Percentiles rank a stretch among this genome's conserved stretches.
These are phyloP conservation scores for Claviceps pusilla DNA, from an alignment of 2,329 filamentous ascomycete species.

Conservation along the genomic window DNA sequence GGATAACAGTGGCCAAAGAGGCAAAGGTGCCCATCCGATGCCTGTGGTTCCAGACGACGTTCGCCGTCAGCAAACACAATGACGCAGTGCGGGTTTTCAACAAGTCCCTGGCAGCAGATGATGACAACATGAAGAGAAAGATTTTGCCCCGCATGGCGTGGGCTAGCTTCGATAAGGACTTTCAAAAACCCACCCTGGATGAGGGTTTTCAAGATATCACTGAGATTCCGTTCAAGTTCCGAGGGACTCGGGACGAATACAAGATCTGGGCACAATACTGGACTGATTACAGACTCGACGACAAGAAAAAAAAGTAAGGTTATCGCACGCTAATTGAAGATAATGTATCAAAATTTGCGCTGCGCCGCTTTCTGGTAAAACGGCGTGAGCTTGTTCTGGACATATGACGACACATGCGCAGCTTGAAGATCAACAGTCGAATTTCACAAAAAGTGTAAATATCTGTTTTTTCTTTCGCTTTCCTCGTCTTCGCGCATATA, in stretches of 20 bases:
- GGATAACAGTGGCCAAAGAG: constrained; percentile 60
- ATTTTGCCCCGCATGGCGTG: constrained; percentile 71
- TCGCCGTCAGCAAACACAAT: constrained; percentile 68
- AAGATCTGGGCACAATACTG: constrained; percentile 65
- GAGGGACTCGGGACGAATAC: constrained; percentile 53
- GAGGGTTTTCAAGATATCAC: constrained; percentile 79
- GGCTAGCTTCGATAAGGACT: constrained; percentile 55
- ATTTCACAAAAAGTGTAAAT: no score
- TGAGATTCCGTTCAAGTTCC: constrained; percentile 61
- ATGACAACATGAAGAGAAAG: constrained; percentile 40
- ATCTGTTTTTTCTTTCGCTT: neutral
- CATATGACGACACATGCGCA: neutral
- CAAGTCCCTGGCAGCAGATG: constrained; percentile 63
- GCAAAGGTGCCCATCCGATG: constrained; percentile 65
- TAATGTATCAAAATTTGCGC: neutral
- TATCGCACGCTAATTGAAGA: neutral
- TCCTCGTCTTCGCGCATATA: neutral
- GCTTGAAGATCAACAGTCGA: neutral
- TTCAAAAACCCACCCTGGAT: constrained; percentile 51
- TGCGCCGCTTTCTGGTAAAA: neutral
- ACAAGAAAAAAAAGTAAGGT: neutral
- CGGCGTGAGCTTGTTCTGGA: neutral
- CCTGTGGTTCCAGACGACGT: constrained; percentile 63
- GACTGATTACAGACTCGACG: constrained; percentile 30
- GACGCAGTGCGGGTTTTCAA: constrained; percentile 65